Percentiles rank a stretch among this genome's conserved stretches.
These are phyloP conservation scores for Penicillium fimorum DNA, from an alignment of 495 filamentous ascomycete species.

Conservation along the genomic window DNA sequence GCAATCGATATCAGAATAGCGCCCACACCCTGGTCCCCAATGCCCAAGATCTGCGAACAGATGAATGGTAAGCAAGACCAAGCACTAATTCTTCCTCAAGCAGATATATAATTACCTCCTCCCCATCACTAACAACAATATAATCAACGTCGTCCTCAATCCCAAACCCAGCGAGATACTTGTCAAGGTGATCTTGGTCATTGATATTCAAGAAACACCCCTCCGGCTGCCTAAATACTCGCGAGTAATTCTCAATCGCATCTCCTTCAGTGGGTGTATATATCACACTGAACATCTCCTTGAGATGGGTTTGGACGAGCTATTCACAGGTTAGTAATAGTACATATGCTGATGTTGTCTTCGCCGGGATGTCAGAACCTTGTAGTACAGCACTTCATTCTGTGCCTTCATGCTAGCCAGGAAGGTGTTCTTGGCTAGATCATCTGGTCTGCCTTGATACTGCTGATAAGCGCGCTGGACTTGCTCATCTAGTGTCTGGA, in stretches of 20 bases:
- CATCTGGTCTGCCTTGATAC: conserved; percentile 57
- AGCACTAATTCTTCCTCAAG: conserved; percentile 53
- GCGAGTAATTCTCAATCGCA: conserved; percentile 84
- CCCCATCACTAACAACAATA: conserved; percentile 82
- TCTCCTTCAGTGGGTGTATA: conserved; percentile 92
- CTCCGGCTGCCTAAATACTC: conserved; percentile 73
- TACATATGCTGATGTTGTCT: not conserved
- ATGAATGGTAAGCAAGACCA: conserved; percentile 13
- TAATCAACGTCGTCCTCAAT: conserved; percentile 76
- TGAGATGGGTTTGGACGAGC: conserved; percentile 64
- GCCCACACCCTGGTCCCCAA: conserved; percentile 89
- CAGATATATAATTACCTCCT: conserved; percentile 47
- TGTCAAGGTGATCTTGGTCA: conserved; percentile 55
- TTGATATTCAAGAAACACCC: conserved; percentile 61
- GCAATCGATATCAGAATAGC: conserved; percentile 82
- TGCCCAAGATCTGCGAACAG: conserved; percentile 69
- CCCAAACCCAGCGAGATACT: conserved; percentile 66
- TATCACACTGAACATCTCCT: conserved; percentile 86
- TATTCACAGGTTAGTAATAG: conserved; percentile 19
- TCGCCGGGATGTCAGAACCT: conserved; percentile 11
- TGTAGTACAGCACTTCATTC: conserved; percentile 53
- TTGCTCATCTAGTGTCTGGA: conserved; percentile 81
- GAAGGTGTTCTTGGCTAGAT: conserved; percentile 78
- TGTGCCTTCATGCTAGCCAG: conserved; percentile 79
- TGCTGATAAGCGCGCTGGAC: conserved; percentile 77